These are phyloP conservation scores for Cryphonectria nitschkei DNA, from an alignment of 2,329 filamentous ascomycete genomes.

Conservation along the genomic window DNA sequence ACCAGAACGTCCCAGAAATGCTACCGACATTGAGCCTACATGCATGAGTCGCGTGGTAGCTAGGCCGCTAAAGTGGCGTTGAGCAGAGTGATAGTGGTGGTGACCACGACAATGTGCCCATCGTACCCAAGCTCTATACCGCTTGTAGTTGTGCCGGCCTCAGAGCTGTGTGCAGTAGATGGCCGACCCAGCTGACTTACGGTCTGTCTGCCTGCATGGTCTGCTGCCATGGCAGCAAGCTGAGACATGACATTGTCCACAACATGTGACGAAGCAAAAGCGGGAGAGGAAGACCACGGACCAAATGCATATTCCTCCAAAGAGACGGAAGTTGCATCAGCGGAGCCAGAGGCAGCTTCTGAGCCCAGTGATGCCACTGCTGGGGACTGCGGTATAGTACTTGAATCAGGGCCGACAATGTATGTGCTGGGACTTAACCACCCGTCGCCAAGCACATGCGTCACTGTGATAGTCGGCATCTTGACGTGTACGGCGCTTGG, in stretches of 20 bases:
- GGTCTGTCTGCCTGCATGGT: slow-evolving; percentile 8
- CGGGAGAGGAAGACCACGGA: not conserved
- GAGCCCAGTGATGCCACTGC: slow-evolving; percentile 1
- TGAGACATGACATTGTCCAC: slow-evolving; percentile 19
- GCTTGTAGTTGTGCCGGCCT: slow-evolving; percentile 2
- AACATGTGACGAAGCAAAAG: slow-evolving; percentile 12
- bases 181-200: slow-evolving; percentile 12
- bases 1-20: not conserved
- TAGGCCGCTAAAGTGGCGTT: slow-evolving; percentile 3
- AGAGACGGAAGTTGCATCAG: not conserved
- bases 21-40: not conserved
- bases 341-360: not conserved
- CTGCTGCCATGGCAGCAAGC: slow-evolving; percentile 15
- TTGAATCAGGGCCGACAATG: slow-evolving; percentile 21
- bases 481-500: slow-evolving; percentile 6
- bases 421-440: slow-evolving; percentile 29
- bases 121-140: slow-evolving; percentile 14
- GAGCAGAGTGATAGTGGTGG: slow-evolving; percentile 26
- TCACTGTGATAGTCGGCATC: slow-evolving; percentile 26
- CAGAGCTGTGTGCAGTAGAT: not conserved
- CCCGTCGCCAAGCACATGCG: slow-evolving; percentile 28
- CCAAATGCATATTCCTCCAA: not conserved
- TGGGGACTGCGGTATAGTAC: slow-evolving; percentile 6
- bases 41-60: not conserved
- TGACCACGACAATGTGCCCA: slow-evolving; percentile 22